phyloP scores from a whole-genome alignment of 2,329 filamentous ascomycete species.

The Sclerotinia sclerotiorum region DNA sequence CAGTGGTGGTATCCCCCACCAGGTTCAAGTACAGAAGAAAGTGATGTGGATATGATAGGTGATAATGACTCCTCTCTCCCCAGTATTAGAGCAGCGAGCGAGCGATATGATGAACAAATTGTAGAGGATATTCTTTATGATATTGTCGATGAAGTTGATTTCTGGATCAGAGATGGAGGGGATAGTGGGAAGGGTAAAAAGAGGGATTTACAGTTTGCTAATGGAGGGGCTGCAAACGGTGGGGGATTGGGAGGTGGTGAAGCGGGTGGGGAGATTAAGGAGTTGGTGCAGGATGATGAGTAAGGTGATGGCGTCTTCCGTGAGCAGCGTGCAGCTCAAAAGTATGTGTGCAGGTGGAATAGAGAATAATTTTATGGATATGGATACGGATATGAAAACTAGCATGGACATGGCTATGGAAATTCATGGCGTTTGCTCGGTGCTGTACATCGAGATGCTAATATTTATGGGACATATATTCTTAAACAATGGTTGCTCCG shows the following conservation, averaged over 20 bases:
- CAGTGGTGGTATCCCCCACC: constrained; percentile 87
- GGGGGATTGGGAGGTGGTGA: constrained; percentile 29
- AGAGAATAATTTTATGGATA: background rate
- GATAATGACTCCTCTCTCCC: constrained; percentile 36
- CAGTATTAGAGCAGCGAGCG: constrained; percentile 58
- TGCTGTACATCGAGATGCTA: background rate
- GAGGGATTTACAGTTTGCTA: constrained; percentile 28
- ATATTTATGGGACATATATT: background rate
- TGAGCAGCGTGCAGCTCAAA: background rate
- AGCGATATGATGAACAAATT: constrained; percentile 89
- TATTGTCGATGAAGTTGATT: constrained; percentile 91
- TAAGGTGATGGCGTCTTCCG: constrained; percentile 24
- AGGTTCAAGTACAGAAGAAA: constrained; percentile 47
- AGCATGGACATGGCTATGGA: background rate
- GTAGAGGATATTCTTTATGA: constrained; percentile 93
- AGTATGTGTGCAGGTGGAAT: background rate
- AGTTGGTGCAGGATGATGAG: constrained; percentile 62
- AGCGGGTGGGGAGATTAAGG: constrained; percentile 58
- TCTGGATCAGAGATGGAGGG: constrained; percentile 64
- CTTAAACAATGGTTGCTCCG: background rate
- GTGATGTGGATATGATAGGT: constrained; percentile 52
- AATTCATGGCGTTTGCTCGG: background rate
- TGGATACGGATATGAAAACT: background rate
- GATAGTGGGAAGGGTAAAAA: constrained; percentile 34
- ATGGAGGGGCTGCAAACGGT: constrained; percentile 28